Conservation (phyloP, 768 basidiomycete species). For the Lactarius tabidus region DNA sequence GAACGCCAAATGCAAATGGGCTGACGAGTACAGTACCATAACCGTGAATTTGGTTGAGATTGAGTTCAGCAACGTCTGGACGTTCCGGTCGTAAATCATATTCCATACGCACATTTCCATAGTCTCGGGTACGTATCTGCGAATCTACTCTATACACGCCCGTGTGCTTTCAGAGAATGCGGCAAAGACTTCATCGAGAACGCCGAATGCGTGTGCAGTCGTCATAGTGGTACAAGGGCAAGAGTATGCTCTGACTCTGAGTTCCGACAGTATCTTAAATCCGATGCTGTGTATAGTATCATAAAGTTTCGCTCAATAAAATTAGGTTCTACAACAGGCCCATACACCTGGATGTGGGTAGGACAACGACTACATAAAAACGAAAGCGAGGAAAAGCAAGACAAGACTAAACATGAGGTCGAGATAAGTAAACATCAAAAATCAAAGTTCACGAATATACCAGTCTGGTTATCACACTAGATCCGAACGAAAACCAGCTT, state of each 20-base stretch:
- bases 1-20: no score
- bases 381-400: not conserved
- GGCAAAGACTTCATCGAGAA: constrained; percentile 3
- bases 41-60: no score
- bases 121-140: constrained; percentile 7
- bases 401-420: not conserved
- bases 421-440: not conserved
- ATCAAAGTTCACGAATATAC: not conserved
- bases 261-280: not conserved
- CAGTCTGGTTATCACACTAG: not conserved
- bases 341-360: not conserved
- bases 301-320: not conserved
- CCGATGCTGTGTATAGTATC: not conserved
- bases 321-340: not conserved
- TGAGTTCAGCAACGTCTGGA: no score
- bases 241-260: not conserved
- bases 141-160: constrained; percentile 17
- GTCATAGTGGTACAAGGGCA: constrained; percentile 4
- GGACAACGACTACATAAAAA: not conserved
- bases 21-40: no score
- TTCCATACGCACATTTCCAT: constrained; percentile 8
- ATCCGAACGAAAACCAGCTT: not conserved
- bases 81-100: not conserved
- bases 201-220: not conserved
- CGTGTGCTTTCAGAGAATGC: constrained; percentile 14